These are phyloP conservation scores for Leishmania turanica DNA, from an alignment of 208 protist genomes.

Conservation along the genomic window DNA sequence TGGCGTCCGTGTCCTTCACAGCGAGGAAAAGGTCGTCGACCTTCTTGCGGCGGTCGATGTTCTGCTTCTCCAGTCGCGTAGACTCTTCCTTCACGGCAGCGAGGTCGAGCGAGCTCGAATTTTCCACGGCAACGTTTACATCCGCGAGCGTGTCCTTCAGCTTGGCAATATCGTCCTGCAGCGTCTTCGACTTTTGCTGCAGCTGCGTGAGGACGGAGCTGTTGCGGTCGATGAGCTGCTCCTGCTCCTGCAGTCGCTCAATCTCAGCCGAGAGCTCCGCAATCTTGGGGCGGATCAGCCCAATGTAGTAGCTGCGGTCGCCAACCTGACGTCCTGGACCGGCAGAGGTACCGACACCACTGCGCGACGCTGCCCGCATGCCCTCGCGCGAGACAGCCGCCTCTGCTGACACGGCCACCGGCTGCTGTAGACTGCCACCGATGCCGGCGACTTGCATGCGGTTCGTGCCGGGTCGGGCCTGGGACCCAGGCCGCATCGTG, in stretches of 20 bases:
- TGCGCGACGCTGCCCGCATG: conserved; percentile 79
- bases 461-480: conserved; percentile 68
- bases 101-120: conserved; percentile 56
- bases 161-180: conserved; percentile 77
- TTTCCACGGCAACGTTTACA: conserved; percentile 61
- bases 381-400: conserved; percentile 82
- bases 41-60: conserved; percentile 63
- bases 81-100: conserved; percentile 73
- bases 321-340: conserved; percentile 88
- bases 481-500: conserved; percentile 71
- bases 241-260: conserved; percentile 85
- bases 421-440: conserved; percentile 83
- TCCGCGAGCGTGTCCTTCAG: conserved; percentile 83
- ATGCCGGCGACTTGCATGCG: conserved; percentile 72
- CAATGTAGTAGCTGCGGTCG: conserved; percentile 92
- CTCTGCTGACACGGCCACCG: conserved; percentile 63
- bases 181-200: conserved; percentile 68
- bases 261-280: conserved; percentile 88
- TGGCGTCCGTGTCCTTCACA: conserved; percentile 75
- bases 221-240: conserved; percentile 82
- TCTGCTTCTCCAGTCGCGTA: conserved; percentile 67
- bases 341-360: conserved; percentile 62
- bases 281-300: conserved; percentile 87
- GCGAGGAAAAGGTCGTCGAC: conserved; percentile 86
- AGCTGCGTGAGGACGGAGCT: conserved; percentile 72